These are phyloP conservation scores for Coemansia sp. DNA, from an alignment of 192 early-diverging fungal genomes.

Conservation along the genomic window DNA sequence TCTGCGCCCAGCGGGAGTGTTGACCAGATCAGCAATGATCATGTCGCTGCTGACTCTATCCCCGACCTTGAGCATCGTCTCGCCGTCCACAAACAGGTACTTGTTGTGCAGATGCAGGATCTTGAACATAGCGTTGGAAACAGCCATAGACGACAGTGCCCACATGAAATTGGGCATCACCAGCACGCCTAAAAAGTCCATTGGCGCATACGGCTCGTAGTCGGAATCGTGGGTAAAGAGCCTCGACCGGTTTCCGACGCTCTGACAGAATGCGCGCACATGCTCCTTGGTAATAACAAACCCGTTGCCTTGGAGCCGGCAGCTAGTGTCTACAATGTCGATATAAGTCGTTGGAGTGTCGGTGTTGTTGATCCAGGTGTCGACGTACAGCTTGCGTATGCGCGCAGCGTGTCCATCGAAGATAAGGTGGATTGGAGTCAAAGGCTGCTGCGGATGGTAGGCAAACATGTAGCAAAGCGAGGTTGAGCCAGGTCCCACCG, in stretches of 20 bases:
- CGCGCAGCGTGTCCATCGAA: not conserved
- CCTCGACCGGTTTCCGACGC: constrained; percentile 61
- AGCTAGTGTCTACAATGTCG: not conserved
- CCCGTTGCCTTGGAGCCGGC: not conserved
- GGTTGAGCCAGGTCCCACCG: not conserved
- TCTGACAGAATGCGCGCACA: constrained; percentile 78
- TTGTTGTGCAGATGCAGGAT: constrained; percentile 85
- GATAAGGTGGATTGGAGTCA: constrained; percentile 19
- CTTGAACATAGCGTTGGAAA: constrained; percentile 76
- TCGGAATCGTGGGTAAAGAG: constrained; percentile 45
- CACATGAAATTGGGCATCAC: constrained; percentile 77
- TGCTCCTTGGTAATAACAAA: constrained; percentile 65
- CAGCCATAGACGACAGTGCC: constrained; percentile 40
- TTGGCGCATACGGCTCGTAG: constrained; percentile 64
- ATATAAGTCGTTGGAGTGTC: not conserved
- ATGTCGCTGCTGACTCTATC: constrained; percentile 73
- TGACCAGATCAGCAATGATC: constrained; percentile 71
- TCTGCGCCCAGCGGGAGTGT: constrained; percentile 78
- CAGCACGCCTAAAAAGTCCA: constrained; percentile 85
- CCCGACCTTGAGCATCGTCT: constrained; percentile 62
- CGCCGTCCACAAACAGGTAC: constrained; percentile 65
- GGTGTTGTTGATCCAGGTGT: constrained; percentile 11
- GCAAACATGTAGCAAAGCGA: not conserved
- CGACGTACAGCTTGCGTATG: not conserved
- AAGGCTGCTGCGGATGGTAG: constrained; percentile 1